Conservation (phyloP, 768 basidiomycete species). For the Mycena galopus region DNA sequence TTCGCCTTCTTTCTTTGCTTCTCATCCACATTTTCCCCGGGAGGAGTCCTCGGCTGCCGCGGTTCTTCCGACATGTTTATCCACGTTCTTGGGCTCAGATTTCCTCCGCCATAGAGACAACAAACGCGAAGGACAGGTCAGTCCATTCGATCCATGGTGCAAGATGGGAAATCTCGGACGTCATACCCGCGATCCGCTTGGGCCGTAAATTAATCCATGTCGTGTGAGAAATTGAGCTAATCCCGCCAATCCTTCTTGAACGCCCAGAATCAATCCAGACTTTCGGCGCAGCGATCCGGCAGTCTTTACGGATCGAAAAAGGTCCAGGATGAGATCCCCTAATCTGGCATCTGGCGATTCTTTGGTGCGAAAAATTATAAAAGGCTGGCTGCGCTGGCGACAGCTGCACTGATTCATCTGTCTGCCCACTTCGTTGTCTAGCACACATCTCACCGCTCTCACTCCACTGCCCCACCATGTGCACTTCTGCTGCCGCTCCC, state of each 20-base stretch:
- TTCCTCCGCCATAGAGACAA: too few relatives aligned
- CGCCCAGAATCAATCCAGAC: neutral
- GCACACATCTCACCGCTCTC: neutral
- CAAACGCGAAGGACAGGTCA: neutral
- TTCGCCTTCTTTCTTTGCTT: neutral
- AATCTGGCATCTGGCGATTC: neutral
- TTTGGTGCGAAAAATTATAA: constrained; percentile 1
- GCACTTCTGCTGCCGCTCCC: constrained; percentile 3
- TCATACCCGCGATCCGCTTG: constrained; percentile 2
- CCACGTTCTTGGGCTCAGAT: too few relatives aligned
- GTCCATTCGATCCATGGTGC: neutral
- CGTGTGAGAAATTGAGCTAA: neutral
- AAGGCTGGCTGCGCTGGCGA: neutral
- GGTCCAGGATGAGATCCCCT: neutral
- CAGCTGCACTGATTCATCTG: neutral
- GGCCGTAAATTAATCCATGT: neutral
- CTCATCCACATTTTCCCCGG: neutral
- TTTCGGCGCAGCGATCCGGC: neutral
- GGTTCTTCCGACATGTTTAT: neutral
- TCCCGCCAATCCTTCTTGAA: neutral
- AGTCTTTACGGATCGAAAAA: neutral
- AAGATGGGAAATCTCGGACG: neutral
- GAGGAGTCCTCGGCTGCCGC: neutral
- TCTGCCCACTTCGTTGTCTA: neutral
- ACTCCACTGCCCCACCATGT: constrained; percentile 12